Percentiles rank a stretch among this genome's conserved stretches.
These are phyloP conservation scores for Pluteus cervinus DNA, from an alignment of 768 basidiomycete species.

Conservation along the genomic window DNA sequence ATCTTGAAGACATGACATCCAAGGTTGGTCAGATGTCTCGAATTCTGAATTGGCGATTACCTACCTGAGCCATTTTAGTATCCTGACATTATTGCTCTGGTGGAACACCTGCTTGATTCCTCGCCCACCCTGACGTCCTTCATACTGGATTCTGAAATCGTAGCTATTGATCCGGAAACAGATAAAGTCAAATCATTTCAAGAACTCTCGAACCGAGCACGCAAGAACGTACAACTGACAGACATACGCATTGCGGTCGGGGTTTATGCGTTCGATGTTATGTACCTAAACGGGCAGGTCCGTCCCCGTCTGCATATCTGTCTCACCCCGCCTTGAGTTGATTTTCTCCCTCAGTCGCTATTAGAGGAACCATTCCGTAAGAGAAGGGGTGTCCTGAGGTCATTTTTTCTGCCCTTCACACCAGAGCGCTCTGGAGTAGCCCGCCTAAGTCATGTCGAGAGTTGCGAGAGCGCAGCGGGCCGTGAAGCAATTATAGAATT, in stretches of 20 bases:
- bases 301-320: conserved; percentile 16
- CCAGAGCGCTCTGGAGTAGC: conserved; percentile 44
- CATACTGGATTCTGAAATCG: conserved; percentile 83
- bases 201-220: conserved; percentile 77
- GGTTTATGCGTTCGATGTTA: conserved; percentile 85
- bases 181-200: conserved; percentile 77
- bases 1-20: conserved; percentile 88
- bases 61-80: conserved; percentile 41
- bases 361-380: conserved; percentile 64
- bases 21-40: conserved; percentile 48
- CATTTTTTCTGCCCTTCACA: conserved; percentile 49
- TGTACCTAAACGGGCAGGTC: conserved; percentile 80
- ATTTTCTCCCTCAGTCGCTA: conserved; percentile 43
- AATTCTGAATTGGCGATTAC: conserved; percentile 3
- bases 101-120: conserved; percentile 41
- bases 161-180: conserved; percentile 65
- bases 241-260: conserved; percentile 77
- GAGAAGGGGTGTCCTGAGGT: conserved; percentile 59
- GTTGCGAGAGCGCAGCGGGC: conserved; percentile 58
- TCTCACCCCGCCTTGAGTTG: conserved; percentile 1
- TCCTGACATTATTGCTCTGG: conserved; percentile 68
- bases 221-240: conserved; percentile 72
- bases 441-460: conserved; percentile 69
- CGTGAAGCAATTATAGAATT: conserved; percentile 64
- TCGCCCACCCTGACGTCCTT: conserved; percentile 47